phyloP scores from a whole-genome alignment of 805 yeast genomes.

The Barnettozyma vustinii region DNA sequence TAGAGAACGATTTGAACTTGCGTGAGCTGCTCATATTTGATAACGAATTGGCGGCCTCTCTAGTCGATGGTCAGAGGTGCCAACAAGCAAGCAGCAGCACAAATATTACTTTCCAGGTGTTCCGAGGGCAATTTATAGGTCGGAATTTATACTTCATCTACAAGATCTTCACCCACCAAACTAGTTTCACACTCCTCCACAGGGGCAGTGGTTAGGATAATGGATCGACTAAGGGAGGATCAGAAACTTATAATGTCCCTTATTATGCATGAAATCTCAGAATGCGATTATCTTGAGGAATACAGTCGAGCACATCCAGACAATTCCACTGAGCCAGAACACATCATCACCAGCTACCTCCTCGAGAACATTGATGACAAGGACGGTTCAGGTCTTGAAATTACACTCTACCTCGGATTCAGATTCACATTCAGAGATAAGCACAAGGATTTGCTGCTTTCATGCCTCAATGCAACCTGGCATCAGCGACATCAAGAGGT shows the following conservation, averaged over 20 bases:
- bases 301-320: not conserved
- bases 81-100: no score
- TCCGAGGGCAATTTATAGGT: not conserved
- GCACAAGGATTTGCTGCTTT: not conserved
- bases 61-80: no score
- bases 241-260: not conserved
- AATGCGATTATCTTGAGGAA: not conserved
- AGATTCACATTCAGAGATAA: not conserved
- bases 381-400: not conserved
- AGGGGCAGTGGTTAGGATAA: not conserved
- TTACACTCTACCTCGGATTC: not conserved
- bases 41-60: not conserved
- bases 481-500: slow-evolving; percentile 2
- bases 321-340: not conserved
- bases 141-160: no score
- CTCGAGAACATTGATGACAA: not conserved
- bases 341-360: not conserved
- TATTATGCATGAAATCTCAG: not conserved
- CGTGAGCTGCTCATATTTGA: not conserved
- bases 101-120: no score
- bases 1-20: slow-evolving; percentile 25
- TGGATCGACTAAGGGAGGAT: not conserved
- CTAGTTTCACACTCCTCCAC: not conserved
- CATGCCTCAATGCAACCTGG: not conserved
- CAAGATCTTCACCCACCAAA: no score